Evolutionary conservation across 305 asterid species (phyloP), one percentile per base, ranked within the genome.

Genomic region (Solanum hybrid): DNA sequence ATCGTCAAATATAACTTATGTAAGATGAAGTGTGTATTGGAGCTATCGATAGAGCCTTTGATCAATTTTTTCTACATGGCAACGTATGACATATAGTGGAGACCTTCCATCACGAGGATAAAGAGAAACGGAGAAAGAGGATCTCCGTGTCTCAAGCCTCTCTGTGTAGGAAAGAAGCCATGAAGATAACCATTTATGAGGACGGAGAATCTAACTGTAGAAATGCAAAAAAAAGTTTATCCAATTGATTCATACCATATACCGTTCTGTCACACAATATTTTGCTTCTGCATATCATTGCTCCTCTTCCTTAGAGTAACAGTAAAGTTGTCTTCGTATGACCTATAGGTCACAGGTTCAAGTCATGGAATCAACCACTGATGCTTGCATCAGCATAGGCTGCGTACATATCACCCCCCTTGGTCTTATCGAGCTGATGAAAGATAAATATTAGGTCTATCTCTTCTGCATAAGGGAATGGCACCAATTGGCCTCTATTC

Each of bases 221-320:
- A 32, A 76, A 76, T 76, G 11, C 37, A 0, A 27, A 72, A 72
- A 6, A 0, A 10, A 13, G 32, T 31, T 20, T 22, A 27, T 73
- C 79, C 79, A 75, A 75, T 14, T 31, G 38, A 75, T 29, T 29
- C 79, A 73, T 29, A 78, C 85, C 85, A 78, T 79, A n/a, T 79
- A 37, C 0, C 22, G 13, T 0, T n/a, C 86, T 38, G 32, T 1
- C 64, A 37, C 60, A 79, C 34, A 34, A 35, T 79, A 79, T n/a
- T 37, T 79, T 79, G 32, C 85, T 79, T 1, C 85, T 0, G 32
- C 85, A 79, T 26, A 1, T 9, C n/a, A 26, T 0, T 38, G 86
- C 7, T 38, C 34, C n/a, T 12, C 34, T 79, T 37, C 24, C 14
- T 75, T 16, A 8, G 14, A 76, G 81, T 6, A 32, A 8, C 16